These are phyloP conservation scores for Madurella fahalii DNA, from an alignment of 2,329 filamentous ascomycete species.

Conservation along the genomic window DNA sequence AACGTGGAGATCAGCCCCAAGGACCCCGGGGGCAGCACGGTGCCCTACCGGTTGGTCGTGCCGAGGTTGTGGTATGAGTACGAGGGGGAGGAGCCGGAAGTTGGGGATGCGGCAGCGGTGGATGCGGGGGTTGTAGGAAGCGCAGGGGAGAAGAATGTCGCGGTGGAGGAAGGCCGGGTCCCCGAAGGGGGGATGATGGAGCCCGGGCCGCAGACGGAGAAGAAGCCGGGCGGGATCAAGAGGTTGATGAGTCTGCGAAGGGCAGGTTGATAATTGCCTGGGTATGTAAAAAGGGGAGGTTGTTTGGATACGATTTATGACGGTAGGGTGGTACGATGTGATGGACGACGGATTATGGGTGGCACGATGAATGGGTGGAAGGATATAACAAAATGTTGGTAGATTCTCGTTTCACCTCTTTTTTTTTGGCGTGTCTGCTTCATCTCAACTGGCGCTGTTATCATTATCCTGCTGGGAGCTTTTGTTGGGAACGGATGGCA, in stretches of 20 bases:
- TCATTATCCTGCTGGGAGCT: too few relatives aligned
- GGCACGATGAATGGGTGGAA: not conserved
- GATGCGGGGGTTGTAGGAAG: slow-evolving; percentile 2
- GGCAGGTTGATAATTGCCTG: slow-evolving; percentile 16
- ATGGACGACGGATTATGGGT: not conserved
- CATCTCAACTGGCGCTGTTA: too few relatives aligned
- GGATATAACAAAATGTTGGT: not conserved
- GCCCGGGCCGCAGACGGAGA: not conserved
- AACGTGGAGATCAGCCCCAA: slow-evolving; percentile 85
- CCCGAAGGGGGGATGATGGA: not conserved
- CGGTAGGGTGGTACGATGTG: not conserved
- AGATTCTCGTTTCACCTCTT: not conserved
- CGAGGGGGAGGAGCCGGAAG: slow-evolving; percentile 32
- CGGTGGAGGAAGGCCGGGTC: slow-evolving; percentile 17
- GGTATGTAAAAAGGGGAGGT: not conserved
- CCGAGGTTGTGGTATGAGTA: slow-evolving; percentile 67
- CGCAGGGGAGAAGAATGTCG: slow-evolving; percentile 26
- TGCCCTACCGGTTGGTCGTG: slow-evolving; percentile 80
- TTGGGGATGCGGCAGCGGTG: not conserved
- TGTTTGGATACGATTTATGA: not conserved
- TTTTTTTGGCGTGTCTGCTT: too few relatives aligned
- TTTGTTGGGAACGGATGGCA: too few relatives aligned
- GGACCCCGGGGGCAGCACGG: slow-evolving; percentile 83
- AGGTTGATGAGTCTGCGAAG: slow-evolving; percentile 43
- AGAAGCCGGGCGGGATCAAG: slow-evolving; percentile 33